phyloP scores from a whole-genome alignment of 169 alveolate genomes.

The Eimeria sp. region DNA sequence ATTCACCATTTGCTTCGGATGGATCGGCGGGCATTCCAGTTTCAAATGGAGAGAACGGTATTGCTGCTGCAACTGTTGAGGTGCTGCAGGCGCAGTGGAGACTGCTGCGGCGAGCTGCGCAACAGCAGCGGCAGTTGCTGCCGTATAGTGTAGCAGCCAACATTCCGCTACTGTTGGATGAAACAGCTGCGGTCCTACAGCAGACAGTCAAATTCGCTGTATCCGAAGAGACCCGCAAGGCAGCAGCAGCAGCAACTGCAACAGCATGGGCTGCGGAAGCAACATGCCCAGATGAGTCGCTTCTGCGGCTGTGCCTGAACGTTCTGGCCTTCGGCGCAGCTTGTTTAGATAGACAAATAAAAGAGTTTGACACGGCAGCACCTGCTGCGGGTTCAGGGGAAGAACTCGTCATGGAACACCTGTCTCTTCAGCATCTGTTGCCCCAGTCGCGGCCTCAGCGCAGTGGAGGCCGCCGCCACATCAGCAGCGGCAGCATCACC shows the following conservation, averaged over 20 bases:
- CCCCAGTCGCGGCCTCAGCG: slow-evolving; percentile 46
- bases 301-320: slow-evolving; percentile 48
- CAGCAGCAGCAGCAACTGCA: background rate
- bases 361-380: background rate
- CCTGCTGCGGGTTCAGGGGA: background rate
- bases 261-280: slow-evolving; percentile 13
- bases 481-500: slow-evolving; percentile 35
- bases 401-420: background rate
- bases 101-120: slow-evolving; percentile 60
- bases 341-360: slow-evolving; percentile 17
- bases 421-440: slow-evolving; percentile 22
- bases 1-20: background rate
- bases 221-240: background rate
- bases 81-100: slow-evolving; percentile 38
- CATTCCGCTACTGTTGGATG: slow-evolving; percentile 8
- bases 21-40: background rate
- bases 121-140: slow-evolving; percentile 64
- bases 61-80: slow-evolving; percentile 15
- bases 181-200: slow-evolving; percentile 17
- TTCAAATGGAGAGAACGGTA: background rate
- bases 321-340: slow-evolving; percentile 17
- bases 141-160: slow-evolving; percentile 23
- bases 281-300: slow-evolving; percentile 24
- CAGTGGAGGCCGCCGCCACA: background rate
- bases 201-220: background rate